These are phyloP conservation scores for Dictyostelium purpureum DNA, from an alignment of 78 protist genomes.

Conservation along the genomic window DNA sequence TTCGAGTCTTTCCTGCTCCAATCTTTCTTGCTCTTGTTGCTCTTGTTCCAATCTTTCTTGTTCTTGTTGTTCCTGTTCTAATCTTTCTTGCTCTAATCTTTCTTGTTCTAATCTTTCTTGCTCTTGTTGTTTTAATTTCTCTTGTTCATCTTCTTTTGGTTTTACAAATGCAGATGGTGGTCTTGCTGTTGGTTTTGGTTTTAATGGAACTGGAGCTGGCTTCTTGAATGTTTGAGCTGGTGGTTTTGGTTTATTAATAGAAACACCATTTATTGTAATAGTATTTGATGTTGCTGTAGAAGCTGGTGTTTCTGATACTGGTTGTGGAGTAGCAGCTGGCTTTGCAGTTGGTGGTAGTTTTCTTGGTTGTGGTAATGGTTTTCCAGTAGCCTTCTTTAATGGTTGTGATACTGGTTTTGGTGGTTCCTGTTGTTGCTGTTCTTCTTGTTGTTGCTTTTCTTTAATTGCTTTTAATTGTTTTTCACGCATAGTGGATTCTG, in stretches of 20 bases:
- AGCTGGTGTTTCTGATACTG: not conserved
- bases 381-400: not conserved
- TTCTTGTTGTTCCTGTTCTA: not conserved
- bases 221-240: not conserved
- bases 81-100: not conserved
- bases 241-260: not conserved
- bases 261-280: not conserved
- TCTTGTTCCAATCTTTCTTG: not conserved
- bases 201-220: not conserved
- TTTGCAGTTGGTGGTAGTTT: conserved; percentile 16
- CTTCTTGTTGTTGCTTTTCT: conserved; percentile 21
- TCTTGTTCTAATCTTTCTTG: not conserved
- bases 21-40: not conserved
- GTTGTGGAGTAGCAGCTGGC: not conserved
- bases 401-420: not conserved
- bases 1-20: not conserved
- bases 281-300: not conserved
- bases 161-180: not conserved
- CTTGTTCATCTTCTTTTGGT: not conserved
- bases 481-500: conserved; percentile 25
- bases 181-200: not conserved
- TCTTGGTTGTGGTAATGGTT: conserved; percentile 4
- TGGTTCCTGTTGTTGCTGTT: not conserved
- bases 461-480: conserved; percentile 15
- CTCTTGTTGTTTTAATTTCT: not conserved